Conservation (phyloP, 176 grass and related monocot genomes). For the Zoysia japonica region DNA sequence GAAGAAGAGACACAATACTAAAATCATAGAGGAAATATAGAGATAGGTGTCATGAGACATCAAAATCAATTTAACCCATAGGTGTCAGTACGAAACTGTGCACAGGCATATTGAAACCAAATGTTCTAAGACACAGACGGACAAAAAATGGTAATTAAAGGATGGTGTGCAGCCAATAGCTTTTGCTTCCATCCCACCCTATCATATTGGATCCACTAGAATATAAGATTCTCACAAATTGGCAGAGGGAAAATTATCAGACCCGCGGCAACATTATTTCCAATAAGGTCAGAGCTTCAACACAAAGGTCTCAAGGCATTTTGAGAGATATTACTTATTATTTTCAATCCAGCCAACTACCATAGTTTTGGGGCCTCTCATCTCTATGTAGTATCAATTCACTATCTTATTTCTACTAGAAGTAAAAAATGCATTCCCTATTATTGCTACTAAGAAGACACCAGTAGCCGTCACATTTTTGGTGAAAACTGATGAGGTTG, state of each 20-base stretch:
- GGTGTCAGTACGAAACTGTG: slow-evolving; percentile 2
- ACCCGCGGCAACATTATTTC: neutral
- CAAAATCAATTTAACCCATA: slow-evolving; percentile 3
- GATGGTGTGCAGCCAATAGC: neutral
- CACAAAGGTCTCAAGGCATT: neutral
- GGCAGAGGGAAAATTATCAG: neutral
- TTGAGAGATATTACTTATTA: neutral
- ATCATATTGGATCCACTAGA: neutral
- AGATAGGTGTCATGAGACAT: neutral
- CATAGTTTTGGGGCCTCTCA: neutral
- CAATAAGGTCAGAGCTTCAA: neutral
- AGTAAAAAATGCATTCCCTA: neutral
- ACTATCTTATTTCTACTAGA: neutral
- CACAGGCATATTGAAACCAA: neutral
- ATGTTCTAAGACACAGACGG: neutral
- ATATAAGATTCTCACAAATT: neutral
- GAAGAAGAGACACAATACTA: neutral
- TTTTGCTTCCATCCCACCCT: neutral
- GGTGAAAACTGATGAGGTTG: neutral
- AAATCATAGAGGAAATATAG: slow-evolving; percentile 3
- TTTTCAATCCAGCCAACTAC: neutral
- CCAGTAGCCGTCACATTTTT: neutral
- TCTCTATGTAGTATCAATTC: neutral
- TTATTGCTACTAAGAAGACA: neutral
- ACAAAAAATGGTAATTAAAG: neutral